Conservation (phyloP, 2,329 filamentous ascomycete genomes). For the Diplocarpon rosae region DNA sequence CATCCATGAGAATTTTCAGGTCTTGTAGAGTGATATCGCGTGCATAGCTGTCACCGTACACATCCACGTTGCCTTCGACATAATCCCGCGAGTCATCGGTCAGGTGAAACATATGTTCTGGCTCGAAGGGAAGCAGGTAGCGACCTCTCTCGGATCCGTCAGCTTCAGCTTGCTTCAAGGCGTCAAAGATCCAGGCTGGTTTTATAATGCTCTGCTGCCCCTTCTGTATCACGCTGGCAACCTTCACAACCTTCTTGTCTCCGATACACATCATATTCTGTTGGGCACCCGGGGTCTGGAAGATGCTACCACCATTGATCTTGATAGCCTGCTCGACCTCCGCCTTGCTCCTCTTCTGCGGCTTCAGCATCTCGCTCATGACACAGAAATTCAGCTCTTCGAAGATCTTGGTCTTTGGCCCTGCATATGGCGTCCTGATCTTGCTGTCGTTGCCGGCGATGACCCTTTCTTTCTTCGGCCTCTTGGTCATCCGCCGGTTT, state of each 20-base stretch:
- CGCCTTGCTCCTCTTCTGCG: slow-evolving; percentile 62
- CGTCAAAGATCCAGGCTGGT: slow-evolving; percentile 73
- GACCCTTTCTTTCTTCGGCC: slow-evolving; percentile 55
- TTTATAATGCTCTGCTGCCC: slow-evolving; percentile 62
- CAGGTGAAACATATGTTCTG: slow-evolving; percentile 60
- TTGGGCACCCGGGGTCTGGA: slow-evolving; percentile 57
- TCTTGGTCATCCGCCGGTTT: slow-evolving; percentile 46
- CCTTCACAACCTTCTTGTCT: slow-evolving; percentile 71
- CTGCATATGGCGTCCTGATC: slow-evolving; percentile 40
- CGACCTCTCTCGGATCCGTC: slow-evolving; percentile 36
- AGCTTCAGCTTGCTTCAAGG: slow-evolving; percentile 39
- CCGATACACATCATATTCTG: slow-evolving; percentile 61
- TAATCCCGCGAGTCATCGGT: slow-evolving; percentile 42
- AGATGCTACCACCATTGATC: slow-evolving; percentile 67
- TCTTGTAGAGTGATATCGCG: slow-evolving; percentile 57
- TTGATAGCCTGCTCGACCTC: slow-evolving; percentile 77
- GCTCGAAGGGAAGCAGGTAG: slow-evolving; percentile 52
- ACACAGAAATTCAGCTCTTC: slow-evolving; percentile 71
- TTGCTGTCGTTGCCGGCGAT: slow-evolving; percentile 59
- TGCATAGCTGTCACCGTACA: slow-evolving; percentile 73
- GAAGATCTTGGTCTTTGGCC: slow-evolving; percentile 55
- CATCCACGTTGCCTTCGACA: slow-evolving; percentile 56
- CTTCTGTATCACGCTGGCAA: slow-evolving; percentile 68
- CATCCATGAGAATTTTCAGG: slow-evolving; percentile 39
- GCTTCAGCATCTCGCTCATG: slow-evolving; percentile 61